These are phyloP conservation scores for Aspergillus melleus DNA, from an alignment of 2,329 filamentous ascomycete species.

Conservation along the genomic window DNA sequence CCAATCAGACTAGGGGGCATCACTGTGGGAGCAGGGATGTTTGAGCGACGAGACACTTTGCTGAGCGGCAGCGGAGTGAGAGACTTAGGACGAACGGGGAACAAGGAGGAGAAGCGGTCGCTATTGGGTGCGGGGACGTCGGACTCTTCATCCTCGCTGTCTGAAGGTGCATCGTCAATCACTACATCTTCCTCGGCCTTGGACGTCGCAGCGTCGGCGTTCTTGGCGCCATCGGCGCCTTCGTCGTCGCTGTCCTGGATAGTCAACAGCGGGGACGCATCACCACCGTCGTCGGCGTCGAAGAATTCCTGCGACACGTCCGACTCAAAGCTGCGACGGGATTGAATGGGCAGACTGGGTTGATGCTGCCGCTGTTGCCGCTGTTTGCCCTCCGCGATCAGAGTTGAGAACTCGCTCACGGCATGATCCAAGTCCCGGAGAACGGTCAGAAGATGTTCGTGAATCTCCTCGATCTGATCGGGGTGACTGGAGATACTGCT, in stretches of 20 bases:
- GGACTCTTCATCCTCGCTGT: constrained; percentile 56
- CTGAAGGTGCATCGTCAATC: constrained; percentile 61
- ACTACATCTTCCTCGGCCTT: constrained; percentile 60
- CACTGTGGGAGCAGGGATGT: constrained; percentile 71
- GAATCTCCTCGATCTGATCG: constrained; percentile 65
- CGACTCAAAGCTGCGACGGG: constrained; percentile 75
- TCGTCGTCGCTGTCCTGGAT: constrained; percentile 73
- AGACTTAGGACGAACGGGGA: constrained; percentile 73
- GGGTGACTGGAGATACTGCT: constrained; percentile 32
- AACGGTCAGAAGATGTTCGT: constrained; percentile 82
- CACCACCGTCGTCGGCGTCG: constrained; percentile 73
- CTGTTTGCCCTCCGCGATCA: constrained; percentile 78
- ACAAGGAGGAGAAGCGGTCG: constrained; percentile 54
- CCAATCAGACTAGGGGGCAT: constrained; percentile 87
- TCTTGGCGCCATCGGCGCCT: constrained; percentile 51
- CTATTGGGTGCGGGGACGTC: constrained; percentile 38
- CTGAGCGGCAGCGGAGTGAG: constrained; percentile 75
- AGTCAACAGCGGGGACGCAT: constrained; percentile 66
- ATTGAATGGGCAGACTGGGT: constrained; percentile 53
- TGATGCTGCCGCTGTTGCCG: constrained; percentile 69
- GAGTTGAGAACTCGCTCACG: constrained; percentile 74
- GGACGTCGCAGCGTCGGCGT: constrained; percentile 37
- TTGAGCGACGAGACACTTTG: constrained; percentile 64
- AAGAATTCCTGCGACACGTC: constrained; percentile 88
- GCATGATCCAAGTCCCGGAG: constrained; percentile 81